Percentiles rank a stretch among this genome's conserved stretches.
These are phyloP conservation scores for Cyamopsis tetragonoloba DNA, from an alignment of 306 rosid species.

Conservation along the genomic window DNA sequence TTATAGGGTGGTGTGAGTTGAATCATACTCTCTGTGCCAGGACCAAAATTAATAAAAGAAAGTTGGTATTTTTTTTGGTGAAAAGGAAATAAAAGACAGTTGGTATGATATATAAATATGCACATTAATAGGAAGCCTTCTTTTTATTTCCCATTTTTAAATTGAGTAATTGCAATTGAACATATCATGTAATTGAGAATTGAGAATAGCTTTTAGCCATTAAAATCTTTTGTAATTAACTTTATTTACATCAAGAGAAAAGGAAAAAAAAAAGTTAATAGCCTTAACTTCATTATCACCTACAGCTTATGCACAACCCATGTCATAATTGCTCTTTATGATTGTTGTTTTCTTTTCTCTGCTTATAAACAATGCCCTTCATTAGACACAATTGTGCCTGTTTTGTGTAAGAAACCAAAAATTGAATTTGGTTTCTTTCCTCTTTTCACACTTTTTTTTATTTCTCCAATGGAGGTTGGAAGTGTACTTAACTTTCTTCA, in stretches of 20 bases:
- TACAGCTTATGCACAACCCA: conserved; percentile 14
- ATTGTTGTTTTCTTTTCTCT: neutral
- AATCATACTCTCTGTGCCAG: neutral
- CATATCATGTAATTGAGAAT: neutral
- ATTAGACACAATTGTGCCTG: neutral
- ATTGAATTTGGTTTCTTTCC: neutral
- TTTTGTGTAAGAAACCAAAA: neutral
- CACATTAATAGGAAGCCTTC: too few relatives aligned
- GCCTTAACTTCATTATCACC: neutral
- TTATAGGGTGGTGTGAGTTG: neutral
- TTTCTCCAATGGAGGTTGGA: conserved; percentile 61
- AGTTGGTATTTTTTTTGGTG: too few relatives aligned
- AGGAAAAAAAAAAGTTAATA: neutral
- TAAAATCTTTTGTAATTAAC: neutral
- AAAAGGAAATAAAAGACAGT: too few relatives aligned
- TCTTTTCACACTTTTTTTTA: neutral
- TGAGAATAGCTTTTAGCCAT: neutral
- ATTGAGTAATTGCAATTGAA: neutral
- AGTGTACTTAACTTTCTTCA: conserved; percentile 50
- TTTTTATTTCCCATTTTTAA: too few relatives aligned
- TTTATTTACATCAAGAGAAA: neutral
- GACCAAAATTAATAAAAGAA: neutral
- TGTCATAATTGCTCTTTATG: conserved; percentile 15
- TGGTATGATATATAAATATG: neutral
- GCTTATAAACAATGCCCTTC: conserved; percentile 7